Base-by-base conservation (phyloP, 2,329 filamentous ascomycete genomes). In the Aureobasidium subglaciale region DNA sequence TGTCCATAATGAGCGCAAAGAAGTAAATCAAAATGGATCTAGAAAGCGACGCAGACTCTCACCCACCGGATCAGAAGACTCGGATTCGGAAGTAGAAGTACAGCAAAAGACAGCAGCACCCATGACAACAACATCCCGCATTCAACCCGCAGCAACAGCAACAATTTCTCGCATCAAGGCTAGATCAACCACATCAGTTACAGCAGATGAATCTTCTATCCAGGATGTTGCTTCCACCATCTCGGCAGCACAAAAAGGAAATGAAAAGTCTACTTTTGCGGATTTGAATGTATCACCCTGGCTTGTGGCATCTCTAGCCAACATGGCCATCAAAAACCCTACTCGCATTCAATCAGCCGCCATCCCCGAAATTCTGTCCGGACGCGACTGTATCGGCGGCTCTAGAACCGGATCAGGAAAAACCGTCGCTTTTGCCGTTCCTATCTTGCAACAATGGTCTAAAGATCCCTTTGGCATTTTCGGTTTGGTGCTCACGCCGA, bases 371-470 rank as follows among this genome's bases (percentile, higher is more conserved):
- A 96, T 97, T 58, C 71, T 99, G 30, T 86, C 89, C 63, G 93
- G 93, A 5, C 81, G 88, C 63, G 91, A 99, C 72, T 96, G 90
- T 68, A 96, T 99, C 63, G 93, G 93, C 67, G 91, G 91, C 34
- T 95, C 89, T 67, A 81, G 90, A 60, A 99, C 93, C 0, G 93
- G 93, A 76, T 96, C 92, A 11, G 93, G 93, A 73, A 99, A 99
- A 75, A 99, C 93, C 3, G 85, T 97, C 40, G 91, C 93, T 1
- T 99, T 99, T 71, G 88, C 92, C 1, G 90, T 91, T 9, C 93
- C 93, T 0, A 95, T 99, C 58, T 75, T 99, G 60, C 92, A 97
- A 69, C 87, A 86, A 70, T 97, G 91, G 90, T 84, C 92, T 2
- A 82, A 90, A 66, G 91, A 99, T 73, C 93, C 93, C 1, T 86